Conservation (phyloP, 352 stramenopile genomes). For the Phytopythium montanum region DNA sequence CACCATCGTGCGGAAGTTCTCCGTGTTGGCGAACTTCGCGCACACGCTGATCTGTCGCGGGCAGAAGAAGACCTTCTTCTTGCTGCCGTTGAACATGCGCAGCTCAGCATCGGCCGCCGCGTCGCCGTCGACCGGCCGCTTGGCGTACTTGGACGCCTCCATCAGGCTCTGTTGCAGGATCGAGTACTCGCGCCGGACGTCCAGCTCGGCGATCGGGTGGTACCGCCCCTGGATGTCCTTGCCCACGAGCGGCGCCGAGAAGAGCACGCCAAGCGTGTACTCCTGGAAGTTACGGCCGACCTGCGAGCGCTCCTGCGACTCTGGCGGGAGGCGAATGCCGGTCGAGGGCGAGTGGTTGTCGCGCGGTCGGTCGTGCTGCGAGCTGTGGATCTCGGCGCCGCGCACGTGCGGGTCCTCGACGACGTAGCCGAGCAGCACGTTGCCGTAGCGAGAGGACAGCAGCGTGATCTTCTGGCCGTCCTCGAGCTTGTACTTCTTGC, state of each 20-base stretch:
- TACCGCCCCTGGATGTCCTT: constrained; percentile 88
- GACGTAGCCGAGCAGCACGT: constrained; percentile 64
- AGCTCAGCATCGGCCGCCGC: not conserved
- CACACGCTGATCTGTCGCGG: constrained; percentile 87
- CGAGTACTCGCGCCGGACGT: constrained; percentile 78
- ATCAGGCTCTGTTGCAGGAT: constrained; percentile 77
- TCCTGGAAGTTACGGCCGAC: constrained; percentile 55
- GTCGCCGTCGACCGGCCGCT: constrained; percentile 21
- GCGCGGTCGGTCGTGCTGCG: not conserved
- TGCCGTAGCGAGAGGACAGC: constrained; percentile 54
- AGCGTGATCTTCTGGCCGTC: constrained; percentile 74
- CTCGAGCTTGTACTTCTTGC: constrained; percentile 39
- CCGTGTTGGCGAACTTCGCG: constrained; percentile 93
- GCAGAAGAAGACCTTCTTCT: constrained; percentile 46
- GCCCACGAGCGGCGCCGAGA: constrained; percentile 91
- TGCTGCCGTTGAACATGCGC: constrained; percentile 10
- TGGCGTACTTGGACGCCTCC: constrained; percentile 66
- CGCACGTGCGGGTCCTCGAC: constrained; percentile 72
- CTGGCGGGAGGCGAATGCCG: constrained; percentile 10
- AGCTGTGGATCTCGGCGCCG: constrained; percentile 23
- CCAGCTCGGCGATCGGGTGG: constrained; percentile 87
- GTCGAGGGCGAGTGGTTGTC: constrained; percentile 5
- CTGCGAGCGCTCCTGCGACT: constrained; percentile 54
- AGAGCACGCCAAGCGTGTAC: constrained; percentile 91
- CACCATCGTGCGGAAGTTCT: constrained; percentile 90